A percentile compares a stretch with the other conserved stretches of the same genome.
Evolutionary conservation across 768 basidiomycete genomes (phyloP).

Genomic region (Ephemerocybe angulata): DNA sequence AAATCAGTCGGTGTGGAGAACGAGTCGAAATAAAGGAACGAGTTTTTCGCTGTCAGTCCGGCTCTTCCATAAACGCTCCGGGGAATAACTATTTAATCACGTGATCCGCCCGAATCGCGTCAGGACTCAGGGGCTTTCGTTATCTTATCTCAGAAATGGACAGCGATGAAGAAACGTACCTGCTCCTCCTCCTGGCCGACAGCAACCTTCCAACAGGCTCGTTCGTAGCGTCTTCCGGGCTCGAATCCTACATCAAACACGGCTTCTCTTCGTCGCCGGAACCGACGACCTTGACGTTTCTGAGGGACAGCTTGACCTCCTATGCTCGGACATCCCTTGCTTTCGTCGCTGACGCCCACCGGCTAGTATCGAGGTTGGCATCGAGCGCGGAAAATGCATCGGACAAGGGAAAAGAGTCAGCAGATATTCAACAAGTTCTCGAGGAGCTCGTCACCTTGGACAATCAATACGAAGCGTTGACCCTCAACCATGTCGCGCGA

Average conservation of each 20-base stretch:
- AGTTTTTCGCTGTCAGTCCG: too few species aligned
- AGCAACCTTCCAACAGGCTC: constrained; percentile 96
- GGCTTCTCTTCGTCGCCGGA: constrained; percentile 51
- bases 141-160: too few species aligned
- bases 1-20: not conserved
- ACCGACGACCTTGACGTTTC: constrained; percentile 49
- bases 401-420: not conserved
- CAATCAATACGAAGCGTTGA: constrained; percentile 76
- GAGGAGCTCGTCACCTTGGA: constrained; percentile 56
- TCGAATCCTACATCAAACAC: constrained; percentile 88
- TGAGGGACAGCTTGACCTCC: constrained; percentile 68
- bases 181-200: constrained; percentile 79
- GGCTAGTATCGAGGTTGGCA: constrained; percentile 22
- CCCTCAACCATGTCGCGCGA: constrained; percentile 84
- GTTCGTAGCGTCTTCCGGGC: constrained; percentile 90
- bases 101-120: too few species aligned
- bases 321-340: constrained; percentile 76
- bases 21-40: not conserved
- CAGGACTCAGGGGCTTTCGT: too few species aligned
- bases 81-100: too few species aligned
- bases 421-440: constrained; percentile 29
- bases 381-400: constrained; percentile 7
- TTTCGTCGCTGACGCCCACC: constrained; percentile 75
- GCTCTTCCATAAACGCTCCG: too few species aligned
- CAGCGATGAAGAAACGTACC: constrained; percentile 53